Conservation (phyloP, 345 rosid species). For the Capsella bursapastoris region DNA sequence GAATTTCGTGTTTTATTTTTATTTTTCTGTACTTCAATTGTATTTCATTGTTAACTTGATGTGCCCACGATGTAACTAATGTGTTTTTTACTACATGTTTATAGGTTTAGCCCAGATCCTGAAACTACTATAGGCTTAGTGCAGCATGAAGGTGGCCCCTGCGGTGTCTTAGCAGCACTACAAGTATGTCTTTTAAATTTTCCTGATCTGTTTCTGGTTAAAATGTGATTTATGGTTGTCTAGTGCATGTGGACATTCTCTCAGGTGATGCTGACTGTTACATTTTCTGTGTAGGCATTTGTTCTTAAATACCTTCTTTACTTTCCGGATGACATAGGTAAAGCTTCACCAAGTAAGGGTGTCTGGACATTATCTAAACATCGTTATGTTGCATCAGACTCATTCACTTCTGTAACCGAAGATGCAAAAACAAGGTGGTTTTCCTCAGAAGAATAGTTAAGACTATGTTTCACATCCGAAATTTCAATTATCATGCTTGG, state of each 20-base stretch:
- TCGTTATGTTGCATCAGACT: slow-evolving; percentile 53
- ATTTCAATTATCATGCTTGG: slow-evolving; percentile 1
- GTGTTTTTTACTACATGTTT: slow-evolving; percentile 35
- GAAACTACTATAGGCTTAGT: slow-evolving; percentile 98
- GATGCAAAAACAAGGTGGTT: slow-evolving; percentile 80
- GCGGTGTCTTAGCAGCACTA: slow-evolving; percentile 97
- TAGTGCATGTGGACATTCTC: slow-evolving; percentile 28
- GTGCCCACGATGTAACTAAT: slow-evolving; percentile 36
- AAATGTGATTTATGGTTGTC: slow-evolving; percentile 10
- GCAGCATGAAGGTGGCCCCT: slow-evolving; percentile 99
- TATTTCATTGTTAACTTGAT: slow-evolving; percentile 8
- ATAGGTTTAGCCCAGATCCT: slow-evolving; percentile 95
- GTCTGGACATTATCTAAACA: slow-evolving; percentile 49
- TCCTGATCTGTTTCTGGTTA: slow-evolving; percentile 12
- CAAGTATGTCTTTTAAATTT: slow-evolving; percentile 65
- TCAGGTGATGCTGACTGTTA: slow-evolving; percentile 30
- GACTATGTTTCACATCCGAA: slow-evolving; percentile 3
- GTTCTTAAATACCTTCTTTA: slow-evolving; percentile 93
- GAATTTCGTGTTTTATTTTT: neutral
- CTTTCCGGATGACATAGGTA: slow-evolving; percentile 68
- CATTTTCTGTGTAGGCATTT: slow-evolving; percentile 73
- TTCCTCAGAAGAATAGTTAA: slow-evolving; percentile 24
- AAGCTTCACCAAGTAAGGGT: slow-evolving; percentile 46
- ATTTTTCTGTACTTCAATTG: slow-evolving; percentile 1
- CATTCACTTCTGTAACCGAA: slow-evolving; percentile 66